A percentile compares a stretch with the other conserved stretches of the same genome.
Conservation (phyloP, 768 basidiomycete species). For the Termitomyces sp. region DNA sequence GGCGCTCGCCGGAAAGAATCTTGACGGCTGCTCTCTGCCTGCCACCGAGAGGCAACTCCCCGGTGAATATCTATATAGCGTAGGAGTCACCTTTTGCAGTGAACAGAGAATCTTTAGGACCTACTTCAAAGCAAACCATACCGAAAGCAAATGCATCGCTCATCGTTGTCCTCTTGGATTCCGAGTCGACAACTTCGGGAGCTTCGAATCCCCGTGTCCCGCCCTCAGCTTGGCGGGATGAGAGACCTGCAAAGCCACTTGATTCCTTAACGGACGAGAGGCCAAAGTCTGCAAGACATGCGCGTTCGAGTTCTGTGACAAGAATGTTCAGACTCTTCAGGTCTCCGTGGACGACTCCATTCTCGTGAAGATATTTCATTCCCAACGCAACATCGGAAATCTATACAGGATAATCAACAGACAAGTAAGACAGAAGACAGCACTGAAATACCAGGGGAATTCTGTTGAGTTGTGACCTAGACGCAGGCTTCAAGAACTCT, state of each 20-base stretch:
- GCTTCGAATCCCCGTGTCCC: conserved; percentile 27
- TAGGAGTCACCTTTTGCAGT: background rate
- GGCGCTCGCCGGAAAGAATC: background rate
- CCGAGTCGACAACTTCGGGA: conserved; percentile 24
- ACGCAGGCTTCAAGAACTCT: conserved; percentile 10
- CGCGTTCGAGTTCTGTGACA: conserved; percentile 18
- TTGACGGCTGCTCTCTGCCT: background rate
- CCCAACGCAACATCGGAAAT: conserved; percentile 23
- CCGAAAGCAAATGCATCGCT: conserved; percentile 3
- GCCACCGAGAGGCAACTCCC: background rate
- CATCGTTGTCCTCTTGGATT: background rate
- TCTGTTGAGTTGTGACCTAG: conserved; percentile 4
- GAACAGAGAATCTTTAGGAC: background rate
- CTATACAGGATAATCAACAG: conserved; percentile 7
- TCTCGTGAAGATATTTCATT: conserved; percentile 26
- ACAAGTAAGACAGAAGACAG: background rate
- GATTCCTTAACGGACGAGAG: conserved; percentile 21
- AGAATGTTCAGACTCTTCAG: conserved; percentile 30
- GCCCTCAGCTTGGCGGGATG: conserved; percentile 4
- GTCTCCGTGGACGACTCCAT: conserved; percentile 36
- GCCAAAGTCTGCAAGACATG: conserved; percentile 44
- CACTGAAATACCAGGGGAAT: background rate
- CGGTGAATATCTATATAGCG: background rate
- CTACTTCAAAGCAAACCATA: conserved; percentile 1
- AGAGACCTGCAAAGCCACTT: conserved; percentile 8